phyloP scores from a whole-genome alignment of 768 basidiomycete species.

The Russula olivacea region DNA sequence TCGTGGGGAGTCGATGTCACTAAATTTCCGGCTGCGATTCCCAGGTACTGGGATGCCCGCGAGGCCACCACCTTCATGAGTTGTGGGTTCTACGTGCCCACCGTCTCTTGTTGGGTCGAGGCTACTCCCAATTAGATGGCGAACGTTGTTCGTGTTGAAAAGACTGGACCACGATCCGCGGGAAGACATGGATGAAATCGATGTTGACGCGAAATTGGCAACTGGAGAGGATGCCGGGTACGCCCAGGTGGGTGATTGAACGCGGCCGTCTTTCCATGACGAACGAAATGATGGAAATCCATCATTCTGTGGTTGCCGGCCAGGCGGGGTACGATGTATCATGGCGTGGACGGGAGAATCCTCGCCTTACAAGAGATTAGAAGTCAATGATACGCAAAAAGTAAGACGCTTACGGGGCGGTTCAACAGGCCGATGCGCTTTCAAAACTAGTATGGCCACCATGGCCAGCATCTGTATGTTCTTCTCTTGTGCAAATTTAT shows the following conservation, averaged over 20 bases:
- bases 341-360: background rate
- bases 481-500: conserved; percentile 42
- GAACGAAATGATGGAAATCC: conserved; percentile 55
- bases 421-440: conserved; percentile 31
- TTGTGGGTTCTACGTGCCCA: conserved; percentile 27
- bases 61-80: conserved; percentile 22
- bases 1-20: conserved; percentile 11
- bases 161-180: conserved; percentile 78
- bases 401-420: conserved; percentile 23
- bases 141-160: conserved; percentile 59
- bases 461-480: conserved; percentile 83
- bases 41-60: conserved; percentile 32
- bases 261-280: conserved; percentile 35
- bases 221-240: conserved; percentile 42
- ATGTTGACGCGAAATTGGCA: conserved; percentile 36
- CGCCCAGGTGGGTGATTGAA: conserved; percentile 44
- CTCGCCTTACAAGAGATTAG: conserved; percentile 3
- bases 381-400: background rate
- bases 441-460: conserved; percentile 61
- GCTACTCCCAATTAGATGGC: conserved; percentile 61
- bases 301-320: conserved; percentile 30
- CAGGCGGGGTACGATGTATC: conserved; percentile 5
- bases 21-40: conserved; percentile 17
- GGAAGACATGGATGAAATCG: conserved; percentile 53
- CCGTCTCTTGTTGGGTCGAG: conserved; percentile 44